Percentiles rank a stretch among this genome's conserved stretches.
Conservation (phyloP, 441 rosid genomes). For the Viola pubescens region DNA sequence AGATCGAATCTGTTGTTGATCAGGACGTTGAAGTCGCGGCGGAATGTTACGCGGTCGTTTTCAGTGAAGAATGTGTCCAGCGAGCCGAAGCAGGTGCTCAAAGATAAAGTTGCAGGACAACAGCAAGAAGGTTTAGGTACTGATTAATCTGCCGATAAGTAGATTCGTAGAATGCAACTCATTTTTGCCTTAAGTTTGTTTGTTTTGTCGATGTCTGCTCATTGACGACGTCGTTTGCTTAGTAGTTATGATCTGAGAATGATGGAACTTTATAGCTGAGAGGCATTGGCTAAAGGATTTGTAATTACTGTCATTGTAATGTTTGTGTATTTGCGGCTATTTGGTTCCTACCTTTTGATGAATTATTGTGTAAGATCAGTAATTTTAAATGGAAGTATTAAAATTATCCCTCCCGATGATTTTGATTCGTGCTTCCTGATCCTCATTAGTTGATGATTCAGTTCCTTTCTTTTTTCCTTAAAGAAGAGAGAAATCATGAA, state of each 20-base stretch:
- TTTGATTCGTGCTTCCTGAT: no score
- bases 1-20: slow-evolving; percentile 33
- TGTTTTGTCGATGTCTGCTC: background rate
- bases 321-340: no score
- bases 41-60: slow-evolving; percentile 17
- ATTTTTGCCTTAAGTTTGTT: background rate
- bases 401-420: no score
- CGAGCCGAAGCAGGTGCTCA: slow-evolving; percentile 32
- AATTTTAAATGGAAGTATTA: no score
- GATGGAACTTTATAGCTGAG: no score
- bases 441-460: no score
- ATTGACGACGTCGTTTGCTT: background rate
- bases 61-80: slow-evolving; percentile 37
- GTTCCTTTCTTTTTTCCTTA: no score
- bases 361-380: background rate
- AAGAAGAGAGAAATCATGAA: background rate
- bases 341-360: background rate
- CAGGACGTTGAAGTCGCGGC: slow-evolving; percentile 24
- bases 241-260: no score
- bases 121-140: slow-evolving; percentile 34
- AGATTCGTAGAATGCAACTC: background rate
- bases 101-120: slow-evolving; percentile 17
- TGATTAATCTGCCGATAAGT: background rate
- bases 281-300: no score
- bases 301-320: no score